phyloP scores from a whole-genome alignment of 768 basidiomycete genomes.

The Coprinopsis sp. region DNA sequence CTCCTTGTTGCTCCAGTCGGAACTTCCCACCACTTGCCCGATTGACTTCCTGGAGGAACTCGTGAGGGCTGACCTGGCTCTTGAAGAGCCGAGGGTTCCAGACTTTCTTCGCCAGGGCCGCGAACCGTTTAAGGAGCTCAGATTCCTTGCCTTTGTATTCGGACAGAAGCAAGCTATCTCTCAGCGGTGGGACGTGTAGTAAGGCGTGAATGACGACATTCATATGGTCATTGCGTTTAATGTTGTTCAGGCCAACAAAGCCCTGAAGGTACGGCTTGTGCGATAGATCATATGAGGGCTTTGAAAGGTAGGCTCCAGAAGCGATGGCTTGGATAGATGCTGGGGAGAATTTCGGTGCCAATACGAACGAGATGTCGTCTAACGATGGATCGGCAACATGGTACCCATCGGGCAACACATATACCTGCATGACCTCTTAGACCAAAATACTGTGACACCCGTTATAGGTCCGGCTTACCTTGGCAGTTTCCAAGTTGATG shows the following conservation, averaged over 20 bases:
- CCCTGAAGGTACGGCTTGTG: conserved; percentile 85
- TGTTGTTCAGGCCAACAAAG: conserved; percentile 95
- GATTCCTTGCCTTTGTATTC: conserved; percentile 69
- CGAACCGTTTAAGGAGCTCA: conserved; percentile 86
- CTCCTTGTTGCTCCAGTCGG: conserved; percentile 89
- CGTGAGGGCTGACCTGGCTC: conserved; percentile 97
- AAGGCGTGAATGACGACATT: conserved; percentile 95
- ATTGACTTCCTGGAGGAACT: conserved; percentile 95
- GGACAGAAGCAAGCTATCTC: conserved; percentile 81
- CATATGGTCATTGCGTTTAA: conserved; percentile 96
- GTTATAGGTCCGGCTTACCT: conserved; percentile 52
- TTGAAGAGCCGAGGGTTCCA: conserved; percentile 98
- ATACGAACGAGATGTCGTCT: conserved; percentile 89
- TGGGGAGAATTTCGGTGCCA: conserved; percentile 81
- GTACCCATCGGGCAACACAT: conserved; percentile 96
- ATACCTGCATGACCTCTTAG: conserved; percentile 58
- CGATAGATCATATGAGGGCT: conserved; percentile 81
- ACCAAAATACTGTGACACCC: conserved; percentile 10
- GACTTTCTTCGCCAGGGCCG: conserved; percentile 82
- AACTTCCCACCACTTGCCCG: conserved; percentile 87
- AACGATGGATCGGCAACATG: conserved; percentile 94
- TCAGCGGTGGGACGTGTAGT: conserved; percentile 84
- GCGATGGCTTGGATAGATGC: conserved; percentile 51
- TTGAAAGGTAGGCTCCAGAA: conserved; percentile 53
- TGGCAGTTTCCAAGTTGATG: conserved; percentile 90